These are phyloP conservation scores for Solanum gracilifrons DNA, from an alignment of 257 asterid species.

Conservation along the genomic window DNA sequence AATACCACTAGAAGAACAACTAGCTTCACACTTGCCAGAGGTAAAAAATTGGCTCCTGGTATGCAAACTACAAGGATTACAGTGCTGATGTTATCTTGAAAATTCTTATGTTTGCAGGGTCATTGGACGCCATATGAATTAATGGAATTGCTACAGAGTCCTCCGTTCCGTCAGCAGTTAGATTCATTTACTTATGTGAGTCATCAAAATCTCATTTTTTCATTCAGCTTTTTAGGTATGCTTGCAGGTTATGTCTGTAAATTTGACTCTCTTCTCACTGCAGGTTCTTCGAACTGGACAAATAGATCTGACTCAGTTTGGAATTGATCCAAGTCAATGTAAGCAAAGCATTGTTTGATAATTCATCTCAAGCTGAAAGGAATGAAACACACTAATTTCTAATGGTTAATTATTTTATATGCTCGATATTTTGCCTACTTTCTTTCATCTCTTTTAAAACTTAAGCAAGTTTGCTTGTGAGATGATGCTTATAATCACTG, in stretches of 20 bases:
- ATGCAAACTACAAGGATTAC: not conserved
- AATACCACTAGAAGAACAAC: constrained; percentile 54
- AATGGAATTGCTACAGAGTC: constrained; percentile 78
- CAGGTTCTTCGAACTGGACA: constrained; percentile 95
- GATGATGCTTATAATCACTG: not conserved
- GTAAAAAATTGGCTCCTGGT: constrained; percentile 17
- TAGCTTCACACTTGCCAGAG: constrained; percentile 76
- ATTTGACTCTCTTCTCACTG: constrained; percentile 3
- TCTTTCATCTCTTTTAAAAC: not conserved
- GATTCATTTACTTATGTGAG: constrained; percentile 95
- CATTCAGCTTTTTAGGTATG: not conserved
- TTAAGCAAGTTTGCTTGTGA: not conserved
- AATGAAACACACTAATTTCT: not conserved
- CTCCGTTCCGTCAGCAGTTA: constrained; percentile 89
- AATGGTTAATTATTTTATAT: not conserved
- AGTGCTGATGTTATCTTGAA: not conserved
- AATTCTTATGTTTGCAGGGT: constrained; percentile 39
- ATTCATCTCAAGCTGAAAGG: not conserved
- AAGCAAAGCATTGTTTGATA: constrained; percentile 13
- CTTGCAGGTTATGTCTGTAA: not conserved
- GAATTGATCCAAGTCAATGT: constrained; percentile 85
- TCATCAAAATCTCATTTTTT: not conserved
- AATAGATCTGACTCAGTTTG: constrained; percentile 79
- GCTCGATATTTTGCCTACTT: not conserved
- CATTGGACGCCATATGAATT: constrained; percentile 71